A percentile compares a stretch with the other conserved stretches of the same genome.
Conservation (phyloP, 1,284 basidiomycete species). For the Tilletiopsis washingtonensis region DNA sequence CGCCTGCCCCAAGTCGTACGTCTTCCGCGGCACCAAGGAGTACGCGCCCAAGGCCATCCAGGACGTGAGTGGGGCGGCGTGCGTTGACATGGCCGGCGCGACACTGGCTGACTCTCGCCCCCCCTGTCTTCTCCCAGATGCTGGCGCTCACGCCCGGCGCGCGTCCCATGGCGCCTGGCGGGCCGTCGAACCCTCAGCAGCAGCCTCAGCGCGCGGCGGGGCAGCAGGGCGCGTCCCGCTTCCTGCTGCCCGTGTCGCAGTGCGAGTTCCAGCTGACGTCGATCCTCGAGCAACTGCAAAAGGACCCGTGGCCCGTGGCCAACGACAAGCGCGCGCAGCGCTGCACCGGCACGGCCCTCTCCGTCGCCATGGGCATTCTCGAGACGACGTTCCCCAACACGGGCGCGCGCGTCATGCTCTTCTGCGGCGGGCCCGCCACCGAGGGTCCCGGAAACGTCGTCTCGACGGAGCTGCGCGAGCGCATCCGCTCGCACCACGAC, state of each 20-base stretch:
- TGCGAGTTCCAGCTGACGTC: slow-evolving; percentile 95
- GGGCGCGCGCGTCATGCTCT: slow-evolving; percentile 91
- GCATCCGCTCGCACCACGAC: slow-evolving; percentile 97
- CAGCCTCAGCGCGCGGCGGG: slow-evolving; percentile 56
- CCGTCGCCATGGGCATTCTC: slow-evolving; percentile 87
- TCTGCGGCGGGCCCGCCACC: slow-evolving; percentile 90
- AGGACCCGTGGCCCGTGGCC: slow-evolving; percentile 96
- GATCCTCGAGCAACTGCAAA: slow-evolving; percentile 77
- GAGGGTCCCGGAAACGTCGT: slow-evolving; percentile 97
- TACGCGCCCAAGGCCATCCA: slow-evolving; percentile 94
- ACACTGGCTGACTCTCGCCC: not conserved
- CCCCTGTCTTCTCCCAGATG: slow-evolving; percentile 59
- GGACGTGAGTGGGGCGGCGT: slow-evolving; percentile 51
- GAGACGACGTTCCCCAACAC: slow-evolving; percentile 96
- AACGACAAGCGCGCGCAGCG: slow-evolving; percentile 90
- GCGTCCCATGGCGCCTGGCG: slow-evolving; percentile 51
- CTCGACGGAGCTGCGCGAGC: slow-evolving; percentile 88
- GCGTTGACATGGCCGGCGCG: not conserved
- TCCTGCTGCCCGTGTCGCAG: slow-evolving; percentile 85
- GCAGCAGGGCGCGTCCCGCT: slow-evolving; percentile 76
- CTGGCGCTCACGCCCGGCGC: slow-evolving; percentile 65
- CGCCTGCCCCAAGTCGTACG: slow-evolving; percentile 94
- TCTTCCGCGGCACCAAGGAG: slow-evolving; percentile 98
- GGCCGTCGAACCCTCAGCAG: slow-evolving; percentile 54
- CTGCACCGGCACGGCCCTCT: slow-evolving; percentile 89